These are phyloP conservation scores for Kwoniella shivajii DNA, from an alignment of 1,284 basidiomycete species.

Conservation along the genomic window DNA sequence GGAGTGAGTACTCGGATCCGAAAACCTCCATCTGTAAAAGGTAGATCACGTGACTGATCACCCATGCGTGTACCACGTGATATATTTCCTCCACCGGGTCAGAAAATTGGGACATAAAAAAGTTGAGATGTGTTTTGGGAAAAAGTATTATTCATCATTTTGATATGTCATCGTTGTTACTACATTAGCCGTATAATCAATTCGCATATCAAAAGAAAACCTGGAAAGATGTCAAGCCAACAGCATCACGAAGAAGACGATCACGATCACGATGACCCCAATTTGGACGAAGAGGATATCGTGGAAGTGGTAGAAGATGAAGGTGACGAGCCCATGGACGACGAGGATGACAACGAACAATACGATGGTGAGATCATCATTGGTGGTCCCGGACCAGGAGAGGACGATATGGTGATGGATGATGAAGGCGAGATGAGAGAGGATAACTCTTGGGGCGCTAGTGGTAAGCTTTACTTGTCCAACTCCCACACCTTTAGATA, in stretches of 20 bases:
- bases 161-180: too few species aligned
- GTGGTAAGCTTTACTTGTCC: slow-evolving; percentile 16
- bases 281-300: slow-evolving; percentile 50
- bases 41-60: too few species aligned
- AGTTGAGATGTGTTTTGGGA: too few species aligned
- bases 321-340: slow-evolving; percentile 72
- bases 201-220: background rate
- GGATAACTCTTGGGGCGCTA: slow-evolving; percentile 42
- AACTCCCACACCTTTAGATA: too few species aligned
- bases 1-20: too few species aligned
- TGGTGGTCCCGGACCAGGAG: slow-evolving; percentile 41
- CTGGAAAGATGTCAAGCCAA: slow-evolving; percentile 1
- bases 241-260: slow-evolving; percentile 18
- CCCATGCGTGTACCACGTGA: too few species aligned
- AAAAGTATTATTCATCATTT: too few species aligned
- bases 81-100: too few species aligned
- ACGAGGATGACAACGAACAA: slow-evolving; percentile 63
- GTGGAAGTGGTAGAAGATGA: slow-evolving; percentile 62
- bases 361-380: slow-evolving; percentile 56
- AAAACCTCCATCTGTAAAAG: too few species aligned
- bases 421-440: slow-evolving; percentile 23
- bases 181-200: too few species aligned
- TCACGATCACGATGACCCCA: slow-evolving; percentile 39
- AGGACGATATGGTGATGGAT: slow-evolving; percentile 35
- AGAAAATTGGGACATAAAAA: too few species aligned